These are phyloP conservation scores for Torulaspora pretoriensis DNA, from an alignment of 1,139 yeast genomes.

Conservation along the genomic window DNA sequence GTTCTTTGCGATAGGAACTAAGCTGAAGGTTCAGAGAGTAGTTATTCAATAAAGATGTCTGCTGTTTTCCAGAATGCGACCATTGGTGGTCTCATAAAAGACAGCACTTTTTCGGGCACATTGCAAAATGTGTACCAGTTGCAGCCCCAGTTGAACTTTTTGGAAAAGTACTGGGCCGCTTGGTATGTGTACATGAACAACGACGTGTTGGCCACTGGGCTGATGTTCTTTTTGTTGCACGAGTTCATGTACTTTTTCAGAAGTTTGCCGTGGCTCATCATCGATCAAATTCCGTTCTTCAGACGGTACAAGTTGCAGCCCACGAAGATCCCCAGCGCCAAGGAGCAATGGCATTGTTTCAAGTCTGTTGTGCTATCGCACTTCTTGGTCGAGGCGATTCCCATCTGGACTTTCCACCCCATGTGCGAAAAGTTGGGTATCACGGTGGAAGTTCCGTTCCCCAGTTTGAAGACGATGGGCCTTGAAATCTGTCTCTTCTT, in stretches of 20 bases:
- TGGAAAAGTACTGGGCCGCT: constrained; percentile 72
- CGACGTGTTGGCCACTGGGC: constrained; percentile 79
- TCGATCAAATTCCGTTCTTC: constrained; percentile 73
- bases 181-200: constrained; percentile 72
- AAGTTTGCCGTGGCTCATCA: constrained; percentile 77
- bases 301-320: constrained; percentile 78
- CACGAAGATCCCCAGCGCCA: constrained; percentile 67
- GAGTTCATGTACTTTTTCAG: constrained; percentile 81
- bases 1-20: too few relatives aligned
- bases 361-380: constrained; percentile 80
- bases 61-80: constrained; percentile 35
- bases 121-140: constrained; percentile 36
- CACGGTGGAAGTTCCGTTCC: constrained; percentile 80
- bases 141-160: constrained; percentile 41
- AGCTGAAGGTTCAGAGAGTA: not conserved
- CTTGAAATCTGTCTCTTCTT: constrained; percentile 71
- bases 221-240: constrained; percentile 67
- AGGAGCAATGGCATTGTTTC: constrained; percentile 90
- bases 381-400: constrained; percentile 86
- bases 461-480: constrained; percentile 52
- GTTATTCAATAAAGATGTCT: constrained; percentile 19
- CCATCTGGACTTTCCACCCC: constrained; percentile 95
- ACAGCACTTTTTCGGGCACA: constrained; percentile 35
- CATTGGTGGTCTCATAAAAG: constrained; percentile 29
- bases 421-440: constrained; percentile 74